phyloP scores from a whole-genome alignment of 2,329 filamentous ascomycete species.

The Pleoardoris graminearum region DNA sequence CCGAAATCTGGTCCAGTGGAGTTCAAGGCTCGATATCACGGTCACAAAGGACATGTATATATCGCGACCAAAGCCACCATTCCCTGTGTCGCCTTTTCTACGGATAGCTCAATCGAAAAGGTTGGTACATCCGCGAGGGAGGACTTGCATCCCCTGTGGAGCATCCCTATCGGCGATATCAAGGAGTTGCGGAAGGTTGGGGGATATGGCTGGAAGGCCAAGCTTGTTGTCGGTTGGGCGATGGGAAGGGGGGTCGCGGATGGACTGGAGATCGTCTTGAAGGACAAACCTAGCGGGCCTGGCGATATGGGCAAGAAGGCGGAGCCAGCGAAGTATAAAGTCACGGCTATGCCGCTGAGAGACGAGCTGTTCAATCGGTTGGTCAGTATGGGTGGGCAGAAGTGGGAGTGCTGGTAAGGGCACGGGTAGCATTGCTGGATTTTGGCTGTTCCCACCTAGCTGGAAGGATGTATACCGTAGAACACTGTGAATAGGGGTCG shows the following conservation, averaged over 20 bases:
- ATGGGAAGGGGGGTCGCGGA: slow-evolving; percentile 74
- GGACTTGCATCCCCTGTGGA: slow-evolving; percentile 65
- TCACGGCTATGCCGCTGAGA: slow-evolving; percentile 72
- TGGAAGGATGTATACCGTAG: too few relatives aligned
- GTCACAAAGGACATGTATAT: slow-evolving; percentile 72
- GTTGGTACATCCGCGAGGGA: slow-evolving; percentile 53
- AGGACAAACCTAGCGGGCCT: slow-evolving; percentile 21
- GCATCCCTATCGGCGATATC: slow-evolving; percentile 71
- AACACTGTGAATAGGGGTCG: too few relatives aligned
- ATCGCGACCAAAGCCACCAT: slow-evolving; percentile 69
- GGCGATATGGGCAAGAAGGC: neutral
- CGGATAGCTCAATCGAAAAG: slow-evolving; percentile 54
- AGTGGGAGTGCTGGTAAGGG: slow-evolving; percentile 76
- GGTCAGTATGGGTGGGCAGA: slow-evolving; percentile 75
- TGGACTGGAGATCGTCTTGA: slow-evolving; percentile 69
- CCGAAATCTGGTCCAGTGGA: slow-evolving; percentile 68
- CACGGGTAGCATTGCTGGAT: too few relatives aligned
- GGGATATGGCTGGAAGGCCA: slow-evolving; percentile 82
- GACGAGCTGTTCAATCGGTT: slow-evolving; percentile 83
- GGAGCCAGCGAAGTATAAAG: slow-evolving; percentile 58
- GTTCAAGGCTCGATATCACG: slow-evolving; percentile 73
- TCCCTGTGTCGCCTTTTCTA: slow-evolving; percentile 69
- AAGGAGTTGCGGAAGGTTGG: slow-evolving; percentile 76
- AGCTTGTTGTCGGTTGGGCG: slow-evolving; percentile 79
- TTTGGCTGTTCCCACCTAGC: too few relatives aligned